Base-by-base conservation (phyloP, 805 yeast genomes). In the Saturnispora kantuleensis region DNA sequence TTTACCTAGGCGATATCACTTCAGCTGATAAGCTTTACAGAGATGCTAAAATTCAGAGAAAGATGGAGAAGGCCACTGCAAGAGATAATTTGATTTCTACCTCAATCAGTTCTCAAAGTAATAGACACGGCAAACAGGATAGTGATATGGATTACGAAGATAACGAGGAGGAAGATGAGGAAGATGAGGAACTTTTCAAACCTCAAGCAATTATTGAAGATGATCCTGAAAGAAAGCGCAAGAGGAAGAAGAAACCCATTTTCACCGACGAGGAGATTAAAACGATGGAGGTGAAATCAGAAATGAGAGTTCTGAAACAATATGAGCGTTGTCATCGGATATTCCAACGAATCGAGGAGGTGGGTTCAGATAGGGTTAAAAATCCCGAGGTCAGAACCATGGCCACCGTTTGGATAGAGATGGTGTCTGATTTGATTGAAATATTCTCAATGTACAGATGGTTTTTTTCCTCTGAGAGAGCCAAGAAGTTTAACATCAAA, bases 361-460 rank as follows among this genome's bases (percentile, higher is more conserved):
- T 41, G 33, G 35, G 46, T 29, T 15, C 32, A 45, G 16, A 38
- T 31, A 18, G 81, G 80, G n/a, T 16, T 6, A 34, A 43, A 28
- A 38, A 13, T 16, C 38, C 46, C 13, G 47, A 44, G 15, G 28
- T 47, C 3, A 49, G 45, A 29, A 50, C 64, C 60, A 12, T 77
- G 76, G 84, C 93, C 0, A 75, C 85, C 2, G 54, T 60, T 47
- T 93, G 97, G 97, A 72, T 85, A 51, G 85, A 86, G 48, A 67
- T 79, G 5, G 96, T 90, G 0, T 75, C 85, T 2, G 95, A 84
- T 52, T 69, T 93, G 41, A 77, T 90, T 35, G 95, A 88, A 56
- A 77, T 84, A 48, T 89, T 93, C 57, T 77, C 84, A 21, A 75
- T 80, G 45, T 87, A 85, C 10, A 73, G 81, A 49, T 78, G 79